These are phyloP conservation scores for Helotiales sp. DNA, from an alignment of 2,329 filamentous ascomycete species.

Conservation along the genomic window DNA sequence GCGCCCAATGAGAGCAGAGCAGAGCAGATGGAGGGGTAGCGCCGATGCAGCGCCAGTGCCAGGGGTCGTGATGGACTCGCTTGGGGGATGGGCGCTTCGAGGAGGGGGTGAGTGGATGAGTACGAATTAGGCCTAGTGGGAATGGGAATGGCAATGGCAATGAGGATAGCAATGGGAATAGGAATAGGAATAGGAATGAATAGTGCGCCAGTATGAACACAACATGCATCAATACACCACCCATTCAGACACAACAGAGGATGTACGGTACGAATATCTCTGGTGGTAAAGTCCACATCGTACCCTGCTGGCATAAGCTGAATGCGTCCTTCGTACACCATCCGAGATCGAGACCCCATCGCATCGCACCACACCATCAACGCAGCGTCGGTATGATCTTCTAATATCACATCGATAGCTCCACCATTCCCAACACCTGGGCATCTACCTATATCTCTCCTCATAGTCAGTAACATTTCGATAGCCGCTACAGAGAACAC, in stretches of 20 bases:
- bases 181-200: background rate
- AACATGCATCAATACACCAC: background rate
- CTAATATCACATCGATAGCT: no score
- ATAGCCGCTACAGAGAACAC: background rate
- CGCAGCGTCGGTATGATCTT: background rate
- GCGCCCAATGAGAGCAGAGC: background rate
- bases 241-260: background rate
- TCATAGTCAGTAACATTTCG: background rate
- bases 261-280: no score
- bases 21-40: background rate
- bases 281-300: no score
- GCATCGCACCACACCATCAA: background rate
- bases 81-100: background rate
- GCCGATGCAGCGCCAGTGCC: conserved; percentile 1
- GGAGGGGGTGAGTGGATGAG: no score
- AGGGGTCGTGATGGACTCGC: no score
- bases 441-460: background rate
- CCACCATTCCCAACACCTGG: no score
- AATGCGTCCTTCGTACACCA: no score
- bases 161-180: background rate
- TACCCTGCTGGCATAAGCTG: no score
- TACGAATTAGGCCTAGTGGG: no score
- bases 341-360: no score
- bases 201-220: no score
- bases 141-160: no score